Conservation (phyloP, 2,329 filamentous ascomycete genomes). For the Leptodontidium sp. region DNA sequence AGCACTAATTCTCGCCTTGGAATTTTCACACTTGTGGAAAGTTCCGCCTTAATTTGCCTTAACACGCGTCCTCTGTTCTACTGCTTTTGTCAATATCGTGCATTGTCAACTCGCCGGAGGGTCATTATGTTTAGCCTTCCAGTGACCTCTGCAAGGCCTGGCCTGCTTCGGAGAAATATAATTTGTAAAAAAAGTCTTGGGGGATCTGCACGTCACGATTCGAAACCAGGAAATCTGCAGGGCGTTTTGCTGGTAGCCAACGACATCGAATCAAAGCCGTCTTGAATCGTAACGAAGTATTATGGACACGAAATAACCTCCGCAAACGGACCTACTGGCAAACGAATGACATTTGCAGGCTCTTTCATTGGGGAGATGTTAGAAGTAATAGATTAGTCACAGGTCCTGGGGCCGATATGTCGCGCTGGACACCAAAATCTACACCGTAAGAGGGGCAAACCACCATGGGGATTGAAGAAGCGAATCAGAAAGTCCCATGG, state of each 20-base stretch:
- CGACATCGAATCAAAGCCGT: constrained; percentile 22
- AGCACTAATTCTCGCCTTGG: background rate
- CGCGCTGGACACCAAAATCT: background rate
- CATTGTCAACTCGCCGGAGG: background rate
- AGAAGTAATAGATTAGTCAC: constrained; percentile 16
- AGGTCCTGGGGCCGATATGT: constrained; percentile 18
- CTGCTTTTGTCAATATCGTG: background rate
- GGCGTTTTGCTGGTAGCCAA: constrained; percentile 18
- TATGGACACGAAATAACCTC: constrained; percentile 6
- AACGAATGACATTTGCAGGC: constrained; percentile 16
- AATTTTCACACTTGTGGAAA: background rate
- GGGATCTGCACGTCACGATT: constrained; percentile 20
- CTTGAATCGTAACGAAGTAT: constrained; percentile 8
- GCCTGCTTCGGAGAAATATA: constrained; percentile 2
- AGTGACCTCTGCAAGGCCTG: background rate
- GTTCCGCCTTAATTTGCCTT: background rate
- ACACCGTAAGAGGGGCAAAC: constrained; percentile 34
- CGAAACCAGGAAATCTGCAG: constrained; percentile 8
- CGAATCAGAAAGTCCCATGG: constrained; percentile 10
- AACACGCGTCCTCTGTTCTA: background rate
- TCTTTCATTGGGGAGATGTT: constrained; percentile 17
- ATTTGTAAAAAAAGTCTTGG: constrained; percentile 10
- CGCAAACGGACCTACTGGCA: background rate
- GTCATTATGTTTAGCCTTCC: too few species aligned
- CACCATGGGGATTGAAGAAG: background rate